Base-by-base conservation (phyloP, 73 alveolate genomes). In the Paramecium primaurelia region DNA sequence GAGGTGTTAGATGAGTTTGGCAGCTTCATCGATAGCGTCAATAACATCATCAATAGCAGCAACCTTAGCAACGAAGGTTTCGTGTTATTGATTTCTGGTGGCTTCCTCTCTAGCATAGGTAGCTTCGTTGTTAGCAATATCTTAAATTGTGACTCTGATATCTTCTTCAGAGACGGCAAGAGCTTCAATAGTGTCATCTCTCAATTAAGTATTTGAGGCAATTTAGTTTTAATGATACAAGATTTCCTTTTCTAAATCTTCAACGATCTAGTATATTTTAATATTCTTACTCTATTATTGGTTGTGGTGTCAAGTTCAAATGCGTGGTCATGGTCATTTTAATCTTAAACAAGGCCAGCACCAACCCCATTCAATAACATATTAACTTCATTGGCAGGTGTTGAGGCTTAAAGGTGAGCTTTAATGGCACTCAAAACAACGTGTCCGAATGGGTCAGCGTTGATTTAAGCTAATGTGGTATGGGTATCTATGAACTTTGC, bases 21-120 rank as follows among this genome's bases (percentile, higher is more conserved):
- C 22, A 45, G 94, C 94, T 18, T 89, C 94, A 89, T 89, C 94
- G 38, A 89, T 47, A 28, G 94, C 91, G 3, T 89, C 88, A 71
- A 89, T 71, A 45, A 83, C 94, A 22, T 89, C 94, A 25, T 80
- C 91, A 36, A 80, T 80, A n/a, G 91, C 91, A 40, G 71, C 91
- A 47, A 49, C 47, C 75, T 80, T 80, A 10, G 91, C 71, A 45
- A 80, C 91, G 14, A 22, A 80, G 73, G 75, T 42, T 22, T 42
- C 91, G 58, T 80, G 91, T 80, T 80, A 80, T 42, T 42, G 18
- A 38, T 80, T 18, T 80, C 91, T 80, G 20, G 91, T 80, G 71
- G 91, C 91, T 80, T 80, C 71, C 51, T 80, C 91, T 80, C 91
- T 80, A 45, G 91, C 91, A 49, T 45, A 80, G 91, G 91, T 80